Evolutionary conservation across 2,329 filamentous ascomycete genomes (phyloP).

Genomic region (Magnaporthiopsis poae): DNA sequence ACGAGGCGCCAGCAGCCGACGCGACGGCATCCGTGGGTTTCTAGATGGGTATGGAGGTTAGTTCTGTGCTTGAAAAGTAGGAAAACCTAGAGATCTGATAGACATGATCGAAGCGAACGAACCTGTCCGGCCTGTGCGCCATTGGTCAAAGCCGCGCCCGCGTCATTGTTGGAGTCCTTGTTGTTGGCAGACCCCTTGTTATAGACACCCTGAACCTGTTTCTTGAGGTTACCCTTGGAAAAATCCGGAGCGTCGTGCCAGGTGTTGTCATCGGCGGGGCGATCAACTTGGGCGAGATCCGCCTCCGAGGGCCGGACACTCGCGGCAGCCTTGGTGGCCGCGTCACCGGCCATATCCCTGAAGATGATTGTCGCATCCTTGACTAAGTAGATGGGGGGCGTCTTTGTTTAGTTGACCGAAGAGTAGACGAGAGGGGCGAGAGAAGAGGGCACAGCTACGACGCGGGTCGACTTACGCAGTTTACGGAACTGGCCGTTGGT

Average conservation of each 20-base stretch:
- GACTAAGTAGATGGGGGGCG: conserved; percentile 30
- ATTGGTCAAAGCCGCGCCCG: neutral
- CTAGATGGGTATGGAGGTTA: neutral
- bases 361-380: conserved; percentile 71
- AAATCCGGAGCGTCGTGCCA: conserved; percentile 85
- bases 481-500: conserved; percentile 96
- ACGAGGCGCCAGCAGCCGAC: conserved; percentile 42
- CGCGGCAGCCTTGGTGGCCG: conserved; percentile 66
- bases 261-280: conserved; percentile 78
- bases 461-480: conserved; percentile 51
- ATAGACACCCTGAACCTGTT: conserved; percentile 56
- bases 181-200: conserved; percentile 25
- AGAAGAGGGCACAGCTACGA: neutral
- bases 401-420: conserved; percentile 10
- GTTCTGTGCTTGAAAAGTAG: neutral
- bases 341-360: conserved; percentile 86
- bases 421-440: no score
- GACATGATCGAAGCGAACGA: neutral
- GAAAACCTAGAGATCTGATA: neutral
- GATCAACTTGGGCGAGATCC: conserved; percentile 64
- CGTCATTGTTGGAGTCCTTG: neutral
- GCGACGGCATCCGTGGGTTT: neutral
- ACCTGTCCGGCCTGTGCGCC: neutral
- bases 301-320: conserved; percentile 71
- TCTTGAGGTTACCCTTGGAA: conserved; percentile 58